Percentiles rank a stretch among this genome's conserved stretches.
Evolutionary conservation across 176 grass and related monocot species (phyloP).

Genomic region (Oryza glumipatula): DNA sequence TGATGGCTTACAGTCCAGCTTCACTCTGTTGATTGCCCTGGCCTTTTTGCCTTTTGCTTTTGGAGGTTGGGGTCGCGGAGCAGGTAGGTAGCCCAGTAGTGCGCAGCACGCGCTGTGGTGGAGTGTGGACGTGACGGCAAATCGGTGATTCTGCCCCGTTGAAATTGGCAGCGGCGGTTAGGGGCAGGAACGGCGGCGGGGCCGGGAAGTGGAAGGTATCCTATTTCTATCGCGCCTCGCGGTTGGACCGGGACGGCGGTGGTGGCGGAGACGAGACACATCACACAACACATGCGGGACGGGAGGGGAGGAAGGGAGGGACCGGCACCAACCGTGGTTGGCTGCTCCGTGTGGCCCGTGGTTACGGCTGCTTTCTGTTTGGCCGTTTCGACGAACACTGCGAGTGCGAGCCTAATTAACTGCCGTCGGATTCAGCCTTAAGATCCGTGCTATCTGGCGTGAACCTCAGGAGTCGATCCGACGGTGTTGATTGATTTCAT

Average conservation of each 20-base stretch:
- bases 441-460: neutral
- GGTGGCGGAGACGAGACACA: conserved; percentile 12
- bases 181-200: neutral
- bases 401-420: too few relatives aligned
- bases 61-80: conserved; percentile 21
- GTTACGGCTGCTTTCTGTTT: neutral
- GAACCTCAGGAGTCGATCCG: neutral
- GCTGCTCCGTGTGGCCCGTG: neutral
- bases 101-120: too few relatives aligned
- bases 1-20: conserved; percentile 9
- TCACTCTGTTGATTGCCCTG: neutral
- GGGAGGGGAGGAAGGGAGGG: neutral
- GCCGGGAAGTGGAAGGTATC: conserved; percentile 35
- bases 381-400: neutral
- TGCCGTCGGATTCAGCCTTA: neutral
- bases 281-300: neutral
- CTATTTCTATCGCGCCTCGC: conserved; percentile 29
- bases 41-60: conserved; percentile 19
- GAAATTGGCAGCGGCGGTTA: conserved; percentile 27
- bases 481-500: too few relatives aligned
- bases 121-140: neutral
- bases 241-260: neutral
- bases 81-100: too few relatives aligned
- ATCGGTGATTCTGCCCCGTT: conserved; percentile 1
- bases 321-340: neutral